Evolutionary conservation across 75 land plant genomes (phyloP), one percentile per base, ranked within the genome.

Genomic region (Chamaecyparis obtusa): DNA sequence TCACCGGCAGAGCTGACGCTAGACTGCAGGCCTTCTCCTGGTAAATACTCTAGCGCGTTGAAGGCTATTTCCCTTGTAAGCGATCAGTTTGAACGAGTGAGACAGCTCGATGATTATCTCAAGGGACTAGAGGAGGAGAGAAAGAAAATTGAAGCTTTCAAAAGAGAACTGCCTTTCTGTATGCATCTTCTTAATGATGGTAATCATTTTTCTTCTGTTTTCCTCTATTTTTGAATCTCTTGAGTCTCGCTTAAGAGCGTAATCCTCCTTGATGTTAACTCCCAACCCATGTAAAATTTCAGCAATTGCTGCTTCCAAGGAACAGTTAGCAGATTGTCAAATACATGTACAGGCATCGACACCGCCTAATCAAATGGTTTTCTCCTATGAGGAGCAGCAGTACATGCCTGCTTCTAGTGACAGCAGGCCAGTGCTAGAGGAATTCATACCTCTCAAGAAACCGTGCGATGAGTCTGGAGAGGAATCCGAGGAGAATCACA

Each of bases 161-260:
- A 94, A 79, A 90, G 96, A 64, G 97, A 96, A 88, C 97, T 96
- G 14, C 97, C 97, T n/a, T 90, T 90, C 83, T 95, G 95, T 86
- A 93, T 95, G 96, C 91, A 91, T 30, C 91, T 96, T 35, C 82
- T 96, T 11, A 92, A 87, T 64, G 92, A 92, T 85, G 96, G 97
- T 96, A 44, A 71, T 87, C 36, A 57, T 49, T 32, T 86, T 24
- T 15, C 32, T 36, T 54, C 39, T 56, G 17, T 51, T 21, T 43
- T 16, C 9, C 5, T 56, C 10, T 51, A 33, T 74, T 74, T 74
- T 33, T 74, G 14, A 30, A 30, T 74, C 36, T 9, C 30, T 8
- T 30, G 9, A 71, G 8, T 71, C 30, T 27, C 75, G 30, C 75
- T 33, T 74, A 2, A 9, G 3, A 32, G 76, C 36, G 1, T 74